Evolutionary conservation across 176 grass and related monocot genomes (phyloP), one percentile per base, ranked within the genome.

Genomic region (Calamus simplicifolius): DNA sequence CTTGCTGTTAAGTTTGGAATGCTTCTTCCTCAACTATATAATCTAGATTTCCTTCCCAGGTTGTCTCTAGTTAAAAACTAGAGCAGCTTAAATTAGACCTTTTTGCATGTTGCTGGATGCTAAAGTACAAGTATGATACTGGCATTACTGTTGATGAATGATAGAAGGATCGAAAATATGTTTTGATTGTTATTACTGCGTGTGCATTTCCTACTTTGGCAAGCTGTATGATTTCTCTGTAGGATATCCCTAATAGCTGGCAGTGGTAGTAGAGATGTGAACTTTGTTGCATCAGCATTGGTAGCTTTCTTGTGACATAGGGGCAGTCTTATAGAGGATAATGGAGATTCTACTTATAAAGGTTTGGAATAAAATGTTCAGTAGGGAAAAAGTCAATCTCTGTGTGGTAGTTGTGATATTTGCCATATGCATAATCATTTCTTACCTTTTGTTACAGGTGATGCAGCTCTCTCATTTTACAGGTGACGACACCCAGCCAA

Each of bases 351-450:
- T 43, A 63, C 19, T 49, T 73, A 58, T 52, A 54, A 30, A 23
- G 63, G 27, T 27, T 43, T 1, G 30, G 61, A 68, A 60, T 71
- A 71, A 71, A 43, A 43, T 43, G 8, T 43, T 43, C 54, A 57
- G 28, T 64, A 61, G 64, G 64, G 51, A 71, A 62, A 48, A 70
- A 63, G 51, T 38, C 48, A 62, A 58, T 51, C 48, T 68, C 57
- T 30, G 25, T 75, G 71, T 23, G 71, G 27, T 75, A 66, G 14
- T 51, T 75, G 30, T 62, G 53, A 75, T 75, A 75, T 76, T 59
- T 71, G 52, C 72, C 61, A 64, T 52, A 2, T 66, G 50, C 60
- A 65, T 82, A 82, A 76, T 76, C 19, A 55, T 80, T 80, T 74
- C 65, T 64, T 70, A 66, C 67, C 62, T 63, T 68, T 21, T 62